phyloP scores from a whole-genome alignment of 1,139 yeast genomes.

The Blastobotrys illinoisensis region DNA sequence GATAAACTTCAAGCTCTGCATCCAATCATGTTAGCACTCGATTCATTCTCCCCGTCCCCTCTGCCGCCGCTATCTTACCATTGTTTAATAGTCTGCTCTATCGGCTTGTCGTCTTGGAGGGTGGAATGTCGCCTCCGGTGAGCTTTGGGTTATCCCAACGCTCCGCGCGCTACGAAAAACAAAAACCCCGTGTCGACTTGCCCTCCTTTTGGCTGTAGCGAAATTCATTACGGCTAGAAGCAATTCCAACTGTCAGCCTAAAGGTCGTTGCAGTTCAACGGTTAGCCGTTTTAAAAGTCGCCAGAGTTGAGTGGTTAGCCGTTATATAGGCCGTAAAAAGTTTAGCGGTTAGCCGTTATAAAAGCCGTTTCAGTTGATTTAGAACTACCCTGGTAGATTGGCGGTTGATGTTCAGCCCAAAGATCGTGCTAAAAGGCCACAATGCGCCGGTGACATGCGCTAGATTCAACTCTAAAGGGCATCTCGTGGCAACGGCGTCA shows the following conservation, averaged over 20 bases:
- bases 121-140: not conserved
- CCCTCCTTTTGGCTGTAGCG: not conserved
- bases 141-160: not conserved
- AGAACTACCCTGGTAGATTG: no score
- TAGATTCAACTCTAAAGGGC: constrained; percentile 49
- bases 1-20: constrained; percentile 20
- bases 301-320: no score
- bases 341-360: no score
- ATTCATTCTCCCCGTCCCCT: not conserved
- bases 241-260: no score
- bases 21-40: not conserved
- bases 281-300: no score
- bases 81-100: not conserved
- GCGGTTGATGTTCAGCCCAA: not conserved
- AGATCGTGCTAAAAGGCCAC: constrained; percentile 5
- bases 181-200: not conserved
- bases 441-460: constrained; percentile 8
- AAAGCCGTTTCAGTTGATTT: no score
- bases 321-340: no score
- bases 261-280: no score
- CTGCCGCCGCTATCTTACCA: not conserved
- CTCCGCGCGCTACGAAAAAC: not conserved
- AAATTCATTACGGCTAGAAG: no score
- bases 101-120: not conserved
- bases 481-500: constrained; percentile 52